These are phyloP conservation scores for Vicia faba DNA, from an alignment of 306 rosid genomes.

Conservation along the genomic window DNA sequence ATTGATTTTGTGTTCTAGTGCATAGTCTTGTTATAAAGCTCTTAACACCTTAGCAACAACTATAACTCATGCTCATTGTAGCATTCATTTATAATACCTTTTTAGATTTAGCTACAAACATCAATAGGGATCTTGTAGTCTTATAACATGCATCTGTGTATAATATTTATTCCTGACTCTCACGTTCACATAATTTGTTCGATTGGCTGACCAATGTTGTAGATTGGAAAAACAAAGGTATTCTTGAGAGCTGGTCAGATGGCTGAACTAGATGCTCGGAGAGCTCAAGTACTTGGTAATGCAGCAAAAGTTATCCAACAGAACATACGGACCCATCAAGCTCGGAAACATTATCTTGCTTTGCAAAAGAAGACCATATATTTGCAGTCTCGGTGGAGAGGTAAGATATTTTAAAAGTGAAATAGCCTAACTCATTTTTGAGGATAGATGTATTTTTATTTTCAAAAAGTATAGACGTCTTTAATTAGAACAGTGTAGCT, in stretches of 20 bases:
- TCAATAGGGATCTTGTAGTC: constrained; percentile 22
- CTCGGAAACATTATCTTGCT: constrained; percentile 77
- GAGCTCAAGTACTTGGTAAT: constrained; percentile 75
- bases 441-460: constrained; percentile 19
- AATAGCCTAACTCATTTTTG: constrained; percentile 35
- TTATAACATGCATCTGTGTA: constrained; percentile 20
- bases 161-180: constrained; percentile 31
- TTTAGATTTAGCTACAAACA: constrained; percentile 24
- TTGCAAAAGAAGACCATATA: constrained; percentile 65
- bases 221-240: constrained; percentile 96
- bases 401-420: constrained; percentile 49
- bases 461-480: constrained; percentile 29
- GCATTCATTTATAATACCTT: constrained; percentile 32
- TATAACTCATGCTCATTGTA: constrained; percentile 31
- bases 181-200: constrained; percentile 38
- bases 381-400: constrained; percentile 87
- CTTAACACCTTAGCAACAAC: constrained; percentile 21
- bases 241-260: constrained; percentile 99
- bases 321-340: constrained; percentile 80
- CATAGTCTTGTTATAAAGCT: constrained; percentile 2
- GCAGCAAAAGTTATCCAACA: constrained; percentile 88
- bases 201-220: constrained; percentile 44
- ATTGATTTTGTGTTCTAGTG: constrained; percentile 13
- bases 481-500: constrained; percentile 29
- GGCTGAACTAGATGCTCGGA: constrained; percentile 93